Evolutionary conservation across 148 eudicot genomes (phyloP), one percentile per base, ranked within the genome.

Genomic region (Rhododendron molle): DNA sequence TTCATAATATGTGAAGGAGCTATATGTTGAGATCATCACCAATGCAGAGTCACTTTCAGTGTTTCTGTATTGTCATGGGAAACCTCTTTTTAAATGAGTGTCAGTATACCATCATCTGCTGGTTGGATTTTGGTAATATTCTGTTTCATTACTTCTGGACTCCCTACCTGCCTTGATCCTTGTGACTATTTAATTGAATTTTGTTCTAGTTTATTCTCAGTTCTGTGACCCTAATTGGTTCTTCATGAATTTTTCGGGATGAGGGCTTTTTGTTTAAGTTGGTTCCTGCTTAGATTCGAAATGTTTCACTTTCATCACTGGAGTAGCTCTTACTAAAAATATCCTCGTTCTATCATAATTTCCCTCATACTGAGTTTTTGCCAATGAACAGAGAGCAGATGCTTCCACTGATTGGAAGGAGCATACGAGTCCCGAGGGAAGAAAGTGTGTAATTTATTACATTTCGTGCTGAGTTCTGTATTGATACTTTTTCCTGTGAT

Each of bases 321-420:
- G 34, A 79, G 38, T 62, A 21, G 49, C 71, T 58, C 49, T 83
- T 83, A 30, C 74, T 83, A 34, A 49, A 72, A 52, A 74, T 16
- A 36, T 54, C 81, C 77, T 81, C 65, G 60, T 86, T 69, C 81
- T 50, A 65, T 69, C 20, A 46, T 82, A 23, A 30, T 54, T 74
- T 78, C 46, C 47, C 76, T 81, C 82, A 84, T 76, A 72, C 47
- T 92, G n/a, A 34, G 30, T 69, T 85, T 90, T 52, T 82, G 40
- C 78, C 78, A 79, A 80, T 85, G 58, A 86, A 90, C 95, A 97
- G 99, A 91, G 91, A 86, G 98, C 98, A 67, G 99, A 97, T 94
- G 98, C 98, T 78, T 87, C 98, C 82, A 97, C 99, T 87, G 93
- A 97, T 87, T 97, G 99, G 99, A 93, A 89, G 89, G 99, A 97